Percentiles rank a stretch among this genome's conserved stretches.
Conservation (phyloP, 805 yeast genomes). For the Candida berthetii region DNA sequence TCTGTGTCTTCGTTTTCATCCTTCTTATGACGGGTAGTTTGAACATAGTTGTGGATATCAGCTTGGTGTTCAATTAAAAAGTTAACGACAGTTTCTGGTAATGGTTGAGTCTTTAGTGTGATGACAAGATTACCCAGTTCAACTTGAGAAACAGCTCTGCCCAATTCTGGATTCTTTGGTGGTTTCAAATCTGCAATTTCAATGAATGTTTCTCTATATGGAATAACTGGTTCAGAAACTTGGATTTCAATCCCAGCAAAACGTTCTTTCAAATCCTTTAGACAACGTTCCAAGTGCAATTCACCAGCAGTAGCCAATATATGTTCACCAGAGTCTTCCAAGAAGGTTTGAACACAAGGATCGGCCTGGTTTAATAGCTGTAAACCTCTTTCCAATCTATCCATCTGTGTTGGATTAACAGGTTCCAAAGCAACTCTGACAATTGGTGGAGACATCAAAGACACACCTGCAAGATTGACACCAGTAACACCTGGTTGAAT, state of each 20-base stretch:
- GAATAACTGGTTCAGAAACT: slow-evolving; percentile 88
- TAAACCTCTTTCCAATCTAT: slow-evolving; percentile 70
- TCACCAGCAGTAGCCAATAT: slow-evolving; percentile 96
- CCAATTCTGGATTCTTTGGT: slow-evolving; percentile 35
- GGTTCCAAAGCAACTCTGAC: slow-evolving; percentile 97
- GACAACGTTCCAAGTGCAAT: slow-evolving; percentile 88
- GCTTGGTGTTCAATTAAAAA: slow-evolving; percentile 42
- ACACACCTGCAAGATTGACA: slow-evolving; percentile 73
- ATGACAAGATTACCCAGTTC: slow-evolving; percentile 44
- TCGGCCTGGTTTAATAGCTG: slow-evolving; percentile 80
- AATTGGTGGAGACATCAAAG: slow-evolving; percentile 78
- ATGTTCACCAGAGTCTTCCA: slow-evolving; percentile 89
- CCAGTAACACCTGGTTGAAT: slow-evolving; percentile 53
- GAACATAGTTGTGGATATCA: slow-evolving; percentile 32
- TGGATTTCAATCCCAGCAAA: slow-evolving; percentile 89
- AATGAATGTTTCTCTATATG: slow-evolving; percentile 81
- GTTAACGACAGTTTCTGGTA: slow-evolving; percentile 43
- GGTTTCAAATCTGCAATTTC: slow-evolving; percentile 45
- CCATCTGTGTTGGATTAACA: slow-evolving; percentile 74
- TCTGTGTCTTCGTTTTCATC: slow-evolving; percentile 15
- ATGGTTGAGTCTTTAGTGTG: slow-evolving; percentile 40
- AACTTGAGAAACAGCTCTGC: slow-evolving; percentile 44
- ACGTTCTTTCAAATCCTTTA: slow-evolving; percentile 83
- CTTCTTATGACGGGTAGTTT: slow-evolving; percentile 8
- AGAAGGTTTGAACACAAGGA: slow-evolving; percentile 85